Base-by-base conservation (phyloP, 2,329 filamentous ascomycete genomes). In the Fusarium avenaceum region DNA sequence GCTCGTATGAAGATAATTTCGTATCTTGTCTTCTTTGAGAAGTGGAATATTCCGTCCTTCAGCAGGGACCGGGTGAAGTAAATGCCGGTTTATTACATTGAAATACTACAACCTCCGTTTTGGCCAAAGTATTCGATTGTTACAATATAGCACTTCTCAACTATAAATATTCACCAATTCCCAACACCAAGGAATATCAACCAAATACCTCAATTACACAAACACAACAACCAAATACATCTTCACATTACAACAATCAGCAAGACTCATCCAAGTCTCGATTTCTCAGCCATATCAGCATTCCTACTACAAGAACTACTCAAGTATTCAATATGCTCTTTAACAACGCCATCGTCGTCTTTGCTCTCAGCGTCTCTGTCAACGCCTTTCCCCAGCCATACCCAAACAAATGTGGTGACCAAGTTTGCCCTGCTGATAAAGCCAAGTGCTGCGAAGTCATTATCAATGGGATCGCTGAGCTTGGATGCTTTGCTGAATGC, bases 401-500 rank as follows among this genome's bases (percentile, higher is more conserved):
- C 17, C 48, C 35, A 4, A 40, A 17, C n/a, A 50, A 50, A n/a
- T 50, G 35, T 20, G 47, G 47, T 15, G 47, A 49, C 47, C 33
- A 39, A 39, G 47, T 39, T 8, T 49, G 47, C 8, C 47, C 47
- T 28, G 33, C 33, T 5, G 33, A 39, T 5, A 39, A 39, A 35
- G 15, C 47, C 17, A 49, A 49, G 17, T 49, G 47, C 33, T 49
- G 33, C 7, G 33, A 49, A 17, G 47, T 49, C 7, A 39, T 49
- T 38, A 33, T 49, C 13, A 39, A 49, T 8, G 33, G 47, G 19
- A 22, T 26, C 1, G 19, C 22, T 24, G 47, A 49, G 6, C 3
- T 49, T 6, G 47, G 47, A n/a, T 49, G 47, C 33, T 49, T 49
- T 39, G 32, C 20, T n/a, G 32, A 28, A 39, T 49, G 46, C 22